Evolutionary conservation across 768 basidiomycete species (phyloP).

Genomic region (Guyanaporus albipodus): DNA sequence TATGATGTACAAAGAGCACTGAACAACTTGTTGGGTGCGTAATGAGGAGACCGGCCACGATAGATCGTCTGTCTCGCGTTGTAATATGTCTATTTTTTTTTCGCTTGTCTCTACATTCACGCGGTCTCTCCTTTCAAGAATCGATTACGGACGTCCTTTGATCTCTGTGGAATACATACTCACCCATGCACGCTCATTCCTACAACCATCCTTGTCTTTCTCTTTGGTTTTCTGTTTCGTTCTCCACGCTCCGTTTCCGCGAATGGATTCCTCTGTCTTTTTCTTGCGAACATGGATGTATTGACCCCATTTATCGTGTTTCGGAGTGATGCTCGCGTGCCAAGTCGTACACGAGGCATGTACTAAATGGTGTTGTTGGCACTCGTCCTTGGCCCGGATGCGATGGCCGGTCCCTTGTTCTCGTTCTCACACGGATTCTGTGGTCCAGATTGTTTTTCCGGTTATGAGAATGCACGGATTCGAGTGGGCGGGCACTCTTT

Average conservation of each 20-base stretch:
- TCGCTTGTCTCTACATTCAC: neutral
- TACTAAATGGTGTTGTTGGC: neutral
- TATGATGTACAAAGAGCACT: constrained; percentile 80
- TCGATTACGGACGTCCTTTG: constrained; percentile 9
- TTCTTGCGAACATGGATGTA: constrained; percentile 1
- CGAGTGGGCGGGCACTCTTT: constrained; percentile 3
- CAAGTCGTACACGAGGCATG: neutral
- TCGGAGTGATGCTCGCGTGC: constrained; percentile 6
- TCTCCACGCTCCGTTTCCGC: neutral
- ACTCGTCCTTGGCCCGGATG: neutral
- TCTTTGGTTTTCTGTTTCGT: constrained; percentile 2
- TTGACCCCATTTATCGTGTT: neutral
- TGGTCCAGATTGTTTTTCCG: constrained; percentile 8
- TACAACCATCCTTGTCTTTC: constrained; percentile 6
- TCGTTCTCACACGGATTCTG: constrained; percentile 14
- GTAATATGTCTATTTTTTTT: constrained; percentile 14
- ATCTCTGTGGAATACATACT: constrained; percentile 27
- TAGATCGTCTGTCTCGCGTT: constrained; percentile 15
- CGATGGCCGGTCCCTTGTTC: constrained; percentile 1
- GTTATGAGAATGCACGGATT: constrained; percentile 8
- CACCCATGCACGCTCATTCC: constrained; percentile 28
- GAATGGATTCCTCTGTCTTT: constrained; percentile 19
- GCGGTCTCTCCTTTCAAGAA: constrained; percentile 17
- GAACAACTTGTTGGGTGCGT: constrained; percentile 60
- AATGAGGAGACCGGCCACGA: constrained; percentile 10